Base-by-base conservation (phyloP, 2,329 filamentous ascomycete species). In the Kalaharituber pfeilii region DNA sequence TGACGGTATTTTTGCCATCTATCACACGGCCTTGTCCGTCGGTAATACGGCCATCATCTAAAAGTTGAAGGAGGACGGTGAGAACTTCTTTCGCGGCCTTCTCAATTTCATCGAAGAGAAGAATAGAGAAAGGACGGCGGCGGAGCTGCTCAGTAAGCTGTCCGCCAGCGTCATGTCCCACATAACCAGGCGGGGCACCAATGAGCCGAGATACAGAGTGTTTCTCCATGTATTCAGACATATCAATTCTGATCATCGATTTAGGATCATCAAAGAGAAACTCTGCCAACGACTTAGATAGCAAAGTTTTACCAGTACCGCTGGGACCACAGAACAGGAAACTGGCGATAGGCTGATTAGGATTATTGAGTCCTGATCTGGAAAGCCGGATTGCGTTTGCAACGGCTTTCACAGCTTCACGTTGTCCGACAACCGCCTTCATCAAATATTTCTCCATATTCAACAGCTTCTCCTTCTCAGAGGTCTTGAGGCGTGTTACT, bases 261-360 rank as follows among this genome's bases (percentile, higher is more conserved):
- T 95, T 95, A 25, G 89, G 72, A 63, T 98, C 91, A 67, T 98
- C 91, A 72, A 98, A 98, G 26, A 98, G 75, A 73, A 98, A 98
- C 69, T 98, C 91, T 50, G 91, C 91, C 56, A 98, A 76, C 15
- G 89, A 91, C 71, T 98, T 98, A 60, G 89, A 96, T 55, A 98
- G 80, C 20, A 98, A 74, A 18, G 91, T 98, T 73, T 98, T 98
- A 74, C 91, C 91, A 11, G 91, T 98, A 73, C 91, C 91, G 0
- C 89, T 96, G 13, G 91, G 91, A 73, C 91, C 91, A 65, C 91
- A 96, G 79, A 98, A 98, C 55, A 98, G 77, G 81, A 98, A 98
- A 66, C 86, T 94, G 2, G 91, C 91, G 15, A 64, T 64, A 25
- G 91, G 91, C 65, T 94, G 86, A 68, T 96, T 96, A 27, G 91